These are phyloP conservation scores for Globisporangium acanthophoron DNA, from an alignment of 352 stramenopile genomes.

Conservation along the genomic window DNA sequence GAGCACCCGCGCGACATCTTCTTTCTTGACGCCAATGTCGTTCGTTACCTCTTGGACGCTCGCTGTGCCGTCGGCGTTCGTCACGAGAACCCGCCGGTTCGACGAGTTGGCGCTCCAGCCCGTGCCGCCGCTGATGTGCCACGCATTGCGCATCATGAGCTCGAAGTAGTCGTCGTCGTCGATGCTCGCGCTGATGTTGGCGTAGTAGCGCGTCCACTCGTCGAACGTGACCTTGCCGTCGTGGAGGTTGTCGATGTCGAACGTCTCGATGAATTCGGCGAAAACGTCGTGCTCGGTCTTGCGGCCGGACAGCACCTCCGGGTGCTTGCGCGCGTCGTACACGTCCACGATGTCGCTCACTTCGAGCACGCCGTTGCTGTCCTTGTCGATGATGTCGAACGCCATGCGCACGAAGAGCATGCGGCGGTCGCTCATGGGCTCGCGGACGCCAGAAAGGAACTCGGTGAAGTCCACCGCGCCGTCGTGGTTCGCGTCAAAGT, in stretches of 20 bases:
- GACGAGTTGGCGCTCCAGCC: conserved; percentile 50
- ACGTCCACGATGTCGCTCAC: conserved; percentile 58
- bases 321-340: conserved; percentile 83
- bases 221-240: conserved; percentile 55
- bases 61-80: conserved; percentile 35
- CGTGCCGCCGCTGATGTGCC: conserved; percentile 51
- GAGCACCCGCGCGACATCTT: conserved; percentile 28
- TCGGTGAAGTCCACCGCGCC: conserved; percentile 79
- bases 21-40: conserved; percentile 29
- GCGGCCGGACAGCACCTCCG: conserved; percentile 71
- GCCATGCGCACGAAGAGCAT: conserved; percentile 79
- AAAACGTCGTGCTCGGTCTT: conserved; percentile 79
- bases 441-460: conserved; percentile 78
- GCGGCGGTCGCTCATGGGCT: conserved; percentile 76
- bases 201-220: conserved; percentile 85
- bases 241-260: conserved; percentile 46
- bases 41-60: conserved; percentile 45
- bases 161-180: conserved; percentile 93
- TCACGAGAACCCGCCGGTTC: conserved; percentile 66
- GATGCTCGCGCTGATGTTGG: conserved; percentile 82
- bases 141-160: conserved; percentile 88
- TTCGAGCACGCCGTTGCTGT: conserved; percentile 68
- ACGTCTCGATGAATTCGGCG: conserved; percentile 79
- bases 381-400: conserved; percentile 84
- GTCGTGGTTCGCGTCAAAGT: conserved; percentile 85